Conservation (phyloP, 176 grass and related monocot genomes). For the Urochloa ruziziensis region DNA sequence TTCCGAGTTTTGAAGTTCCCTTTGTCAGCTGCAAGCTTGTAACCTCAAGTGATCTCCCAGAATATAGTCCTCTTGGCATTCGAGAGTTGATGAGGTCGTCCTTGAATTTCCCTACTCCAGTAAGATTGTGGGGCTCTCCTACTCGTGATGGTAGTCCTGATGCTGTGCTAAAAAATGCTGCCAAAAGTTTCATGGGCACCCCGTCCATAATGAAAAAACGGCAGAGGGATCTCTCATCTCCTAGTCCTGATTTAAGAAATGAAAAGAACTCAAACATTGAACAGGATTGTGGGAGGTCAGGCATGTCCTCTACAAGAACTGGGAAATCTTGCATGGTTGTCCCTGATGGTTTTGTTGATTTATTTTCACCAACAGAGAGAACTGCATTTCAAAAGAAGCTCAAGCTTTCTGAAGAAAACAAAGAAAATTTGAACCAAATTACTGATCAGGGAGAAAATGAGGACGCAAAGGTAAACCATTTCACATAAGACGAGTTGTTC, state of each 20-base stretch:
- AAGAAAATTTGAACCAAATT: conserved; percentile 37
- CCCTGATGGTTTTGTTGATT: conserved; percentile 23
- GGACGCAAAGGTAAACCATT: conserved; percentile 18
- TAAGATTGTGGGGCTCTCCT: conserved; percentile 65
- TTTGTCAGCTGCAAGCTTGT: conserved; percentile 86
- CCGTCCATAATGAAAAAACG: conserved; percentile 88
- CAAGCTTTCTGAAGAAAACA: conserved; percentile 29
- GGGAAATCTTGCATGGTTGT: conserved; percentile 30
- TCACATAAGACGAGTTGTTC: conserved; percentile 22
- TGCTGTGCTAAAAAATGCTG: conserved; percentile 65
- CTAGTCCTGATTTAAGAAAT: conserved; percentile 42
- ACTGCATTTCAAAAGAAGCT: conserved; percentile 20
- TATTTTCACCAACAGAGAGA: conserved; percentile 1
- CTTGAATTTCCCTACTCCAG: conserved; percentile 55
- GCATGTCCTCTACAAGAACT: conserved; percentile 19
- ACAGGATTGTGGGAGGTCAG: conserved; percentile 20
- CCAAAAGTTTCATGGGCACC: conserved; percentile 63
- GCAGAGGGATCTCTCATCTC: conserved; percentile 49
- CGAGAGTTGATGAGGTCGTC: conserved; percentile 75
- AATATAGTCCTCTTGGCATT: conserved; percentile 92
- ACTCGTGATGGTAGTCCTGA: conserved; percentile 59
- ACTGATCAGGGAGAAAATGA: conserved; percentile 26
- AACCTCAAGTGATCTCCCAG: conserved; percentile 63
- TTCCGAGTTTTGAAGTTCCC: conserved; percentile 69
- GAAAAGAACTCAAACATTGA: conserved; percentile 37